phyloP scores from a whole-genome alignment of 2,329 filamentous ascomycete species.

The Decorospora gaudefroyi region DNA sequence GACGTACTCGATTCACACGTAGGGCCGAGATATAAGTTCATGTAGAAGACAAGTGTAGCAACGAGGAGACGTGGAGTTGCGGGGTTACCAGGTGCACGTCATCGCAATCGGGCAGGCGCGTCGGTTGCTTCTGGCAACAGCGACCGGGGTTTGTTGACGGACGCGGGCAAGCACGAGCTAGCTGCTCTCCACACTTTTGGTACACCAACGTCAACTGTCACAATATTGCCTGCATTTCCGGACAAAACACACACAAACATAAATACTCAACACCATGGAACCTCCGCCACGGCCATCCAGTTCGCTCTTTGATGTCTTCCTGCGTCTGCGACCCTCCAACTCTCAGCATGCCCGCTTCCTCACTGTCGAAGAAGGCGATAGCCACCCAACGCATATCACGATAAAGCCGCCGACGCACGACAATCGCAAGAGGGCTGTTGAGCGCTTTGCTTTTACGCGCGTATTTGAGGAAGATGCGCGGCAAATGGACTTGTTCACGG shows the following conservation, averaged over 20 bases:
- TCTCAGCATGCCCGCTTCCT: conserved; percentile 65
- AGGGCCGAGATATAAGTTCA: too few species aligned
- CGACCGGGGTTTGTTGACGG: conserved; percentile 20
- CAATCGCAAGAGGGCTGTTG: conserved; percentile 79
- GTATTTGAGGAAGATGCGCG: conserved; percentile 87
- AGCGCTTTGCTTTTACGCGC: conserved; percentile 91
- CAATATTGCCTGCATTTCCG: conserved; percentile 2
- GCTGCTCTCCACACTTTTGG: conserved; percentile 7
- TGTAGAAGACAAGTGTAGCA: too few species aligned
- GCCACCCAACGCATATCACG: conserved; percentile 56
- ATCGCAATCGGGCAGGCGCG: conserved; percentile 2
- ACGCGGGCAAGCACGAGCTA: conserved; percentile 14
- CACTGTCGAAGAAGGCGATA: conserved; percentile 65
- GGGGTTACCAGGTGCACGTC: too few species aligned
- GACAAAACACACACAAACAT: conserved; percentile 5
- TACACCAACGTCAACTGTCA: conserved; percentile 13
- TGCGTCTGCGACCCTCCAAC: conserved; percentile 67
- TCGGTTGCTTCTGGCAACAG: conserved; percentile 23
- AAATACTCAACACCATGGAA: conserved; percentile 42
- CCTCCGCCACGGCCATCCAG: conserved; percentile 43
- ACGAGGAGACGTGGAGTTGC: too few species aligned
- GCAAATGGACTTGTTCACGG: conserved; percentile 85
- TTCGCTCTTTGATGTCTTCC: conserved; percentile 85
- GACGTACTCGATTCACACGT: too few species aligned
- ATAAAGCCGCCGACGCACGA: conserved; percentile 73